Base-by-base conservation (phyloP, 306 rosid species). In the Casuarina equisetifolia region DNA sequence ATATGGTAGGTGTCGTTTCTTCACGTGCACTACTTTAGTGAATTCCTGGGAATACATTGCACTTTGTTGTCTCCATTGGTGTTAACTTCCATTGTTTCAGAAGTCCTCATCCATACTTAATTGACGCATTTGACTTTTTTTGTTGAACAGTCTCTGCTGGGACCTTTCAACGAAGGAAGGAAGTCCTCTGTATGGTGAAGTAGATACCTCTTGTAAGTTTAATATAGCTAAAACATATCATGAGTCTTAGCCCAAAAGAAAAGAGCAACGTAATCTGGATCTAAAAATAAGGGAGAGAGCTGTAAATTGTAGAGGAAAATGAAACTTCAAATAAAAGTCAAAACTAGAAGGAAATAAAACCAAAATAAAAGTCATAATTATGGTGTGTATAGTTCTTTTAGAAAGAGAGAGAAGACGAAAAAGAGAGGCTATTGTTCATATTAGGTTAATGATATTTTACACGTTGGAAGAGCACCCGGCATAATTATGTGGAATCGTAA, bases 111-210 rank as follows among this genome's bases (percentile, higher is more conserved):
- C 19, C 9, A 36, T 70, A 64, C 52, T 66, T 45, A 51, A 53
- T 8, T 61, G 39, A 17, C 3, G 50, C 32, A 19, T 69, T 51
- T 77, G 35, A 59, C 84, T 57, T 53, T 78, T 36, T 59, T 13
- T 46, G 8, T 85, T 80, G 73, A 55, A 54, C 91, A 90, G 95
- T 88, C 93, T 73, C 86, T 86, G 54, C 74, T 87, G 86, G 77
- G 88, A 87, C 76, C 82, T 80, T 63, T 76, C 82, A 74, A 72
- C 50, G 89, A 77, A 85, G 86, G 77, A 72, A 76, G 51, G 77
- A 79, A 80, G 64, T 74, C 82, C 51, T 69, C 43, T 44, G 51
- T 1, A 20, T 2, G 48, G 43, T 51, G 69, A 44, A 55, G 70
- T 59, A 79, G 79, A 75, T 76, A 74, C 76, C 74, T 36, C 69